Conservation (phyloP, 768 basidiomycete genomes). For the Cystofilobasidium capitatum region DNA sequence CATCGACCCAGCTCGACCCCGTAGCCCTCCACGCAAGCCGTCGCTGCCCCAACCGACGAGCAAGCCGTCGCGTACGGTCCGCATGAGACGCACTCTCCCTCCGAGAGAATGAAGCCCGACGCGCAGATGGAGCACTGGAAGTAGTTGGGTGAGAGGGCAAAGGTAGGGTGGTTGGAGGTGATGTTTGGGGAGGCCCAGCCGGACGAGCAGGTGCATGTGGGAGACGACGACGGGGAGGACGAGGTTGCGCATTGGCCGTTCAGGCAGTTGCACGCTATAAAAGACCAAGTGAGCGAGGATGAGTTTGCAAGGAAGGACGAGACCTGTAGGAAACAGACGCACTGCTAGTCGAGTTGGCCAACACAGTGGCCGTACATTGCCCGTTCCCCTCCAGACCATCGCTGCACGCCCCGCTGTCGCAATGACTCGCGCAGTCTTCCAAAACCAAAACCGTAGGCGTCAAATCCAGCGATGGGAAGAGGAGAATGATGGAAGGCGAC, state of each 20-base stretch:
- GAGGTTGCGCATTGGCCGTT: slow-evolving; percentile 68
- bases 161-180: slow-evolving; percentile 55
- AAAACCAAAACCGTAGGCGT: slow-evolving; percentile 27
- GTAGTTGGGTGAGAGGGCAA: slow-evolving; percentile 49
- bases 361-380: slow-evolving; percentile 50
- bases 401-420: slow-evolving; percentile 48
- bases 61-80: slow-evolving; percentile 4
- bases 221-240: slow-evolving; percentile 45
- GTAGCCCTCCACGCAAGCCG: slow-evolving; percentile 17
- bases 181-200: slow-evolving; percentile 65
- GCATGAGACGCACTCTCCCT: slow-evolving; percentile 18
- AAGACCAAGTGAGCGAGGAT: not conserved
- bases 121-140: slow-evolving; percentile 53
- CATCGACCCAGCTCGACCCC: slow-evolving; percentile 20
- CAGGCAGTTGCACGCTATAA: slow-evolving; percentile 61
- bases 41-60: not conserved
- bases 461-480: slow-evolving; percentile 48
- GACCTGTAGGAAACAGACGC: not conserved
- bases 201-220: slow-evolving; percentile 54
- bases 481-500: not conserved
- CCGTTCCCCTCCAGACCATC: slow-evolving; percentile 72
- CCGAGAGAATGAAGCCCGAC: slow-evolving; percentile 43
- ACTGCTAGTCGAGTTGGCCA: slow-evolving; percentile 41
- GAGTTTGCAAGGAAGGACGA: no score
- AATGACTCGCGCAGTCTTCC: slow-evolving; percentile 44